Conservation (phyloP, 2,329 filamentous ascomycete genomes). For the Sclerotiophoma versabilis region DNA sequence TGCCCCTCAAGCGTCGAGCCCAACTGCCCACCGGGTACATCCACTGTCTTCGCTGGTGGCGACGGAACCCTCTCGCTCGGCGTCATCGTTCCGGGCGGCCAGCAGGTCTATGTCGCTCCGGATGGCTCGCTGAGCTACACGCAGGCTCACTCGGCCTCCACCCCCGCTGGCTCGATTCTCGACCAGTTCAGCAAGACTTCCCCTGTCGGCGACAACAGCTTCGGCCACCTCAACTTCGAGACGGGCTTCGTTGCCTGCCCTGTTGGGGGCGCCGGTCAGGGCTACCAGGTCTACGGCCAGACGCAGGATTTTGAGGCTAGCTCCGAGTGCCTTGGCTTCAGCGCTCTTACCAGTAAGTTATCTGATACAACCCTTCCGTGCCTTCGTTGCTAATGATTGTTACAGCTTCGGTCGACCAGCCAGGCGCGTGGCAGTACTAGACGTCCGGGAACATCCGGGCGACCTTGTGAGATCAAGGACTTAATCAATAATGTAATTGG, state of each 20-base stretch:
- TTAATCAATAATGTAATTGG: conserved; percentile 18
- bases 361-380: neutral
- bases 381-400: conserved; percentile 16
- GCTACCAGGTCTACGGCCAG: conserved; percentile 47
- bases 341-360: conserved; percentile 41
- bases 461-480: conserved; percentile 7
- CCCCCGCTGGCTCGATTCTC: conserved; percentile 59
- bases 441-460: conserved; percentile 1
- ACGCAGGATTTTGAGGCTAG: conserved; percentile 26
- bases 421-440: conserved; percentile 50
- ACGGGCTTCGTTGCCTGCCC: conserved; percentile 47
- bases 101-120: conserved; percentile 64
- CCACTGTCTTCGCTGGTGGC: conserved; percentile 55
- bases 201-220: conserved; percentile 25
- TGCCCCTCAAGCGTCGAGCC: conserved; percentile 53
- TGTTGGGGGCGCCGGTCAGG: conserved; percentile 21
- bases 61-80: conserved; percentile 45
- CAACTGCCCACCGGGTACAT: conserved; percentile 57
- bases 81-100: conserved; percentile 68
- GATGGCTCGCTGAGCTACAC: conserved; percentile 65
- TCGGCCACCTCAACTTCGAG: conserved; percentile 39
- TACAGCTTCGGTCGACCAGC: conserved; percentile 28
- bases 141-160: conserved; percentile 60
- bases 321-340: conserved; percentile 46
- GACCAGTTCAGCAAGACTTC: conserved; percentile 56